Base-by-base conservation (phyloP, 352 stramenopile species). In the Halophytophthora batemanensis region DNA sequence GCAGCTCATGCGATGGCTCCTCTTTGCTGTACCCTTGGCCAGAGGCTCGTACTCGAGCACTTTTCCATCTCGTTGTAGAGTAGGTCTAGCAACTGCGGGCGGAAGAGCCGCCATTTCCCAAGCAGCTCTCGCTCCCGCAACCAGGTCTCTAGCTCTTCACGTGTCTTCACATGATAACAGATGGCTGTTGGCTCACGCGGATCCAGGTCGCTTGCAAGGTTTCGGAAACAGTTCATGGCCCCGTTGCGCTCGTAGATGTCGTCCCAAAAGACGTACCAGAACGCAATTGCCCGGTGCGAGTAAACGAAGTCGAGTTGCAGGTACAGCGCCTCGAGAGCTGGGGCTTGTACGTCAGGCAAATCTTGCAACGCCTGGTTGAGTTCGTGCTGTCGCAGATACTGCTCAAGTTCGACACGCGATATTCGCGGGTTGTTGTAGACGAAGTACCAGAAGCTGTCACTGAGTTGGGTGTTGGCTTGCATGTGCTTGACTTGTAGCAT, bases 261-360 rank as follows among this genome's bases (percentile, higher is more conserved):
- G 41, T 78, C 64, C 58, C 61, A 82, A 56, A 82, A 82, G 22
- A 78, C 57, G 35, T 67, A 82, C 71, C 71, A 82, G 15, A 69
- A 45, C 46, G 45, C 65, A 40, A 59, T 53, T 1, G 56, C 50
- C 1, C 53, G 43, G 37, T 70, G 69, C n/a, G 51, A 46, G 34
- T 62, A 45, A 18, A 81, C 67, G 19, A 70, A 72, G 8, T 29
- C 35, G 37, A 54, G 40, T 17, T 49, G 56, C 4, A 50, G 42
- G 37, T 59, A 64, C 49, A 64, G 18, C 14, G 49, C 43, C n/a
- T 57, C 43, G 18, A 64, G 19, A 8, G 36, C 43, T 0, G 14
- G 25, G 6, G 31, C 17, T 6, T 64, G 56, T 1, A 42, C 53
- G 19, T 53, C 13, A 10, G 50, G 41, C 11, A 63, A 14, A 14